phyloP scores from a whole-genome alignment of 257 asterid genomes.

The Solanum rostratum region DNA sequence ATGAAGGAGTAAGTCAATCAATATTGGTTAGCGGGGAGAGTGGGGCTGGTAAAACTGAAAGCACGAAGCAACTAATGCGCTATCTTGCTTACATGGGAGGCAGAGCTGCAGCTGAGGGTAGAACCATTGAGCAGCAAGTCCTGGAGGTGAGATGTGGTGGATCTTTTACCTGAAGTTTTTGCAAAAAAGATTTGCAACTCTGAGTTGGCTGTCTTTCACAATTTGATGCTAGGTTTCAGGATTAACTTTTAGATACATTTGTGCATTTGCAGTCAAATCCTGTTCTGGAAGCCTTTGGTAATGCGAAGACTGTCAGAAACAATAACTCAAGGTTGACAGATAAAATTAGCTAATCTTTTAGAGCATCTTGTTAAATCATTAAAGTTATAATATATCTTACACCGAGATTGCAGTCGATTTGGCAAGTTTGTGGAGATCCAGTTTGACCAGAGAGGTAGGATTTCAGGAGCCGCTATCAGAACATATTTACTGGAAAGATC shows the following conservation, averaged over 20 bases:
- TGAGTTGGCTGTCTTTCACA: not conserved
- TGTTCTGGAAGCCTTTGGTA: conserved; percentile 22
- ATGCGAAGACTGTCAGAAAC: conserved; percentile 20
- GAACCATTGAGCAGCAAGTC: conserved; percentile 17
- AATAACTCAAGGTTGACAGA: conserved; percentile 13
- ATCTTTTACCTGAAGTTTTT: not conserved
- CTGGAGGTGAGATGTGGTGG: conserved; percentile 6
- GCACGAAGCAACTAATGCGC: conserved; percentile 15
- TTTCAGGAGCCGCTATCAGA: conserved; percentile 19
- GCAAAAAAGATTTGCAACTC: not conserved
- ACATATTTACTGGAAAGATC: conserved; percentile 20
- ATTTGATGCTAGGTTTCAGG: not conserved
- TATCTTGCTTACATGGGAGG: conserved; percentile 23
- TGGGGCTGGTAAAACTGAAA: conserved; percentile 22
- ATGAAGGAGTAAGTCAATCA: conserved; percentile 13
- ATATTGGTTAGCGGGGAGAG: conserved; percentile 22
- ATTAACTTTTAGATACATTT: not conserved
- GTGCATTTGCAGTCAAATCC: conserved; percentile 17
- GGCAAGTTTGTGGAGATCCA: conserved; percentile 22
- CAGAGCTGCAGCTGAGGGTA: conserved; percentile 10
- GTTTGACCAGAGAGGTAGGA: conserved; percentile 9
- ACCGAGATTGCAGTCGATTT: conserved; percentile 10
- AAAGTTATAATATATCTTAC: not conserved
- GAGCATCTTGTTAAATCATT: not conserved
- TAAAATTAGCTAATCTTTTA: not conserved